Percentiles rank a stretch among this genome's conserved stretches.
phyloP scores from a whole-genome alignment of 169 alveolate species.

The Sarcocystis neurona region DNA sequence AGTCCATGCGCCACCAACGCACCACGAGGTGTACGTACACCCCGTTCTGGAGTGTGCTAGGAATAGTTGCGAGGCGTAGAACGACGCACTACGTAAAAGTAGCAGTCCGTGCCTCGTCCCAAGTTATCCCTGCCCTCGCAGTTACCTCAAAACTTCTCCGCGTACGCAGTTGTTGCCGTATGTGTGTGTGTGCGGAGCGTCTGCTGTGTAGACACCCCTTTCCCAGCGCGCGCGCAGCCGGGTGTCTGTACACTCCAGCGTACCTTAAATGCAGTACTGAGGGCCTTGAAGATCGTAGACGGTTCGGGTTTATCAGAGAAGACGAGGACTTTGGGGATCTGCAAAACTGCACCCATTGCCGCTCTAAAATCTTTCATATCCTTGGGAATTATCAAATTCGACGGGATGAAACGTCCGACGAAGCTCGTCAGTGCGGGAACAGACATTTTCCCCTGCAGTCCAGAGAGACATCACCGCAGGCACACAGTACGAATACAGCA shows the following conservation, averaged over 20 bases:
- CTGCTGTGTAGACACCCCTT: too few relatives aligned
- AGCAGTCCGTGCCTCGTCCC: too few relatives aligned
- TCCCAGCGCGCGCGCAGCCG: not conserved
- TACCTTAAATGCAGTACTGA: conserved; percentile 55
- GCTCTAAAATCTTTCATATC: conserved; percentile 24
- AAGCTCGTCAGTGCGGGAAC: conserved; percentile 9
- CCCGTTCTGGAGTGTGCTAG: too few relatives aligned
- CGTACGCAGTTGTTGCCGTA: too few relatives aligned
- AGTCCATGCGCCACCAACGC: too few relatives aligned
- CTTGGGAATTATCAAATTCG: conserved; percentile 19
- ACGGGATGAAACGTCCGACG: conserved; percentile 39
- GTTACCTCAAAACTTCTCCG: too few relatives aligned
- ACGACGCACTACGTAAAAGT: too few relatives aligned
- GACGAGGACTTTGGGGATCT: conserved; percentile 48
- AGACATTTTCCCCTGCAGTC: conserved; percentile 21
- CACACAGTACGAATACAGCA: too few relatives aligned
- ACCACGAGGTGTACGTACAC: too few relatives aligned
- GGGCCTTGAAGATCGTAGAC: conserved; percentile 51
- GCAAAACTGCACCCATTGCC: conserved; percentile 26
- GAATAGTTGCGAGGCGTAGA: too few relatives aligned
- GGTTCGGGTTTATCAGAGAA: conserved; percentile 55
- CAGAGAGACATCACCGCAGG: not conserved
- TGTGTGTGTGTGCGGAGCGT: too few relatives aligned
- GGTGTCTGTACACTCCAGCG: not conserved
- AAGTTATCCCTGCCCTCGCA: too few relatives aligned